phyloP scores from a whole-genome alignment of 2,329 filamentous ascomycete genomes.

The Venturia asperata region DNA sequence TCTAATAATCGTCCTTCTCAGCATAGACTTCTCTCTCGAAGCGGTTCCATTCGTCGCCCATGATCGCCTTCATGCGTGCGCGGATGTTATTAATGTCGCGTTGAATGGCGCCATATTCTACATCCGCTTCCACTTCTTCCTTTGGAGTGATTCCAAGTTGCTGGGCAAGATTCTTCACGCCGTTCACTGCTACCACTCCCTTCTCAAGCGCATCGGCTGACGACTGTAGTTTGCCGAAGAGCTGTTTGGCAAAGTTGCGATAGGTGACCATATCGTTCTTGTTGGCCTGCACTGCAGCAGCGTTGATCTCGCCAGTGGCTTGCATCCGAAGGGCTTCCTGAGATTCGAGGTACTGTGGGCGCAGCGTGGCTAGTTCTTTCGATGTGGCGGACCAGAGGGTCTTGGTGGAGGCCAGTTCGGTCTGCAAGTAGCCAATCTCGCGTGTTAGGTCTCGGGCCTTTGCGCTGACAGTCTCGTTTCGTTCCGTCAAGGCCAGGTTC shows the following conservation, averaged over 20 bases:
- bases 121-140: background rate
- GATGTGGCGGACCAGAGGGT: constrained; percentile 11
- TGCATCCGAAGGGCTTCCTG: background rate
- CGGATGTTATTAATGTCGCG: background rate
- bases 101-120: background rate
- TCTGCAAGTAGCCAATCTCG: background rate
- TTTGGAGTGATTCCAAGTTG: background rate
- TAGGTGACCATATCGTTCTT: constrained; percentile 4
- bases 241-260: constrained; percentile 2
- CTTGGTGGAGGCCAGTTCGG: constrained; percentile 1
- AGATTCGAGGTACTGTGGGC: background rate
- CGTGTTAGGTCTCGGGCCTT: background rate
- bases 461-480: constrained; percentile 7
- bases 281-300: background rate
- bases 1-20: background rate
- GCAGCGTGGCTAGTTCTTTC: background rate
- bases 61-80: background rate
- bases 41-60: constrained; percentile 7
- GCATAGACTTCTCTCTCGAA: constrained; percentile 7
- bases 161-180: background rate
- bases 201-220: background rate
- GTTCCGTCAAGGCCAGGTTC: background rate
- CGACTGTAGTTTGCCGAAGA: background rate
- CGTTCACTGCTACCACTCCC: background rate
- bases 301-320: background rate